These are phyloP conservation scores for Pelargonium fulgidum DNA, from an alignment of 441 rosid genomes.

Conservation along the genomic window DNA sequence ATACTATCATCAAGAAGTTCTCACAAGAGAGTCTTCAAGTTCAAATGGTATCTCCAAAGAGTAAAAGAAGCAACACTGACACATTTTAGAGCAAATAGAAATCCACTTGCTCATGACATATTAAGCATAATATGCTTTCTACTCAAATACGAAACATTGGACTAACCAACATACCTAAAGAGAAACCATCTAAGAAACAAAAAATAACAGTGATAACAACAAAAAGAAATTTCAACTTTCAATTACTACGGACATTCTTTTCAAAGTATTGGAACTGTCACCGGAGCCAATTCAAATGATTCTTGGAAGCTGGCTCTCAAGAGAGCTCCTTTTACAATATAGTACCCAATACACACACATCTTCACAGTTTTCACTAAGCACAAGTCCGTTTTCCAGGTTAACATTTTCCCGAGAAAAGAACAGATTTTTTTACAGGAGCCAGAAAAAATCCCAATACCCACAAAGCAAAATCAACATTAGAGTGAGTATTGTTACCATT, in stretches of 20 bases:
- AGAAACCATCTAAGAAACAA: not conserved
- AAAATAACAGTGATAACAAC: not conserved
- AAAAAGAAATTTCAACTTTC: not conserved
- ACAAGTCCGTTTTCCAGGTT: not conserved
- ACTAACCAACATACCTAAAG: not conserved
- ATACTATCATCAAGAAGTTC: not conserved
- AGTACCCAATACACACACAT: not conserved
- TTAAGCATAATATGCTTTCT: not conserved
- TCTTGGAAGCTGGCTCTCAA: too few species aligned
- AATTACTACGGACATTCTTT: too few species aligned
- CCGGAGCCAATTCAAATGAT: not conserved
- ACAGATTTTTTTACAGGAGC: not conserved
- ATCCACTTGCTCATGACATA: not conserved
- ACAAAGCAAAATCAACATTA: constrained; percentile 1
- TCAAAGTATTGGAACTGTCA: not conserved
- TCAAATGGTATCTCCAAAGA: not conserved
- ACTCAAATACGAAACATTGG: not conserved
- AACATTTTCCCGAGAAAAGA: constrained; percentile 5
- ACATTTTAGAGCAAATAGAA: not conserved
- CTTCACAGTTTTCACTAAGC: not conserved
- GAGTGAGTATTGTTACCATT: not conserved
- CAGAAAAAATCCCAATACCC: constrained; percentile 2
- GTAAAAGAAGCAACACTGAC: not conserved
- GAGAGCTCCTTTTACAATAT: too few species aligned
- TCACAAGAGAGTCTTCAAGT: not conserved